These are phyloP conservation scores for Earliella scabrosa DNA, from an alignment of 1,284 basidiomycete species.

Conservation along the genomic window DNA sequence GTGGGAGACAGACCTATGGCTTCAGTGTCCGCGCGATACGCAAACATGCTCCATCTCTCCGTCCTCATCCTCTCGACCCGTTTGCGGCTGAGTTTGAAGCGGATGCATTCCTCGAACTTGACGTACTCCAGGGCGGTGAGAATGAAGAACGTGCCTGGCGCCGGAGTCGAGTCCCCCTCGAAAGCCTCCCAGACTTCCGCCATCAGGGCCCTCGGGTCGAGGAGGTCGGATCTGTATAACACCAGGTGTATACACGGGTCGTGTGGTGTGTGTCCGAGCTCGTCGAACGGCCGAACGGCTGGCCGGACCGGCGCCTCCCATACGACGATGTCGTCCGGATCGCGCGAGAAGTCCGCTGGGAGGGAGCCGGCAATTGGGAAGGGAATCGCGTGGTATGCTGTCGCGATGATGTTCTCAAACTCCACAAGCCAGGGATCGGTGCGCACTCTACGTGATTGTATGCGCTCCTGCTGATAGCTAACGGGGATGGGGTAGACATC, in stretches of 20 bases:
- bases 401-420: constrained; percentile 35
- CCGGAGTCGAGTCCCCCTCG: constrained; percentile 3
- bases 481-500: constrained; percentile 35
- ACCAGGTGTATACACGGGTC: constrained; percentile 1
- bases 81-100: constrained; percentile 35
- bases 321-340: not conserved
- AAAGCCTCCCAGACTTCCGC: not conserved
- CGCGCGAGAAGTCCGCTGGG: not conserved
- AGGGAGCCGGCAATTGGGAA: constrained; percentile 30
- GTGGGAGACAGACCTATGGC: constrained; percentile 6
- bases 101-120: constrained; percentile 23
- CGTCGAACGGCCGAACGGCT: not conserved
- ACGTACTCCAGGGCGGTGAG: constrained; percentile 28
- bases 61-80: constrained; percentile 22
- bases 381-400: constrained; percentile 31
- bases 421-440: constrained; percentile 38
- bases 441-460: constrained; percentile 29
- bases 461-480: constrained; percentile 25
- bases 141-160: constrained; percentile 16
- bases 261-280: not conserved
- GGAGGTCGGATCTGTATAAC: not conserved
- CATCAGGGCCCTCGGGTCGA: not conserved
- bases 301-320: not conserved
- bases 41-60: constrained; percentile 17
- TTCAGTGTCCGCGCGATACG: constrained; percentile 12